Base-by-base conservation (phyloP, 257 asterid species). In the Jacaranda copaia region DNA sequence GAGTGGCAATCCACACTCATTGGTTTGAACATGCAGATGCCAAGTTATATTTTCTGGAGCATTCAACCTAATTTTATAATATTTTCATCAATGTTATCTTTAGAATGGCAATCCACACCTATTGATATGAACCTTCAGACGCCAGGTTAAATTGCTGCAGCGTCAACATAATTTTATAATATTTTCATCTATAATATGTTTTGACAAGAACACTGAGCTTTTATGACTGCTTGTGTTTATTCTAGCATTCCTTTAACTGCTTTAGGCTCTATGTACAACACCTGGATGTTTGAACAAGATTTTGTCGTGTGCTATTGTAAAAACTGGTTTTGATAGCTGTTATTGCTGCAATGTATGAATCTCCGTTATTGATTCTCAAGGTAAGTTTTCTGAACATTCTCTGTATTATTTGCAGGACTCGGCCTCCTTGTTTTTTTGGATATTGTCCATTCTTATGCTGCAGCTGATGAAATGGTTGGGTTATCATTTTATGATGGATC, bases 381-480 rank as follows among this genome's bases (percentile, higher is more conserved):
- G 20, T 64, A 25, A 39, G 46, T 11, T 45, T 58, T 5, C 67
- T 61, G 72, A n/a, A 78, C 59, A 32, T 51, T 42, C 66, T 77
- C 15, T 45, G 16, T 72, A 76, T 77, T 67, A 32, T 64, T 74
- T 81, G 81, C 88, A 95, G 99, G 97, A 75, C 96, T 84, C 82
- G 99, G 99, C 62, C 83, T 95, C 72, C 85, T 88, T 72, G 97
- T 95, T 78, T 83, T 95, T 84, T 85, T 95, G 81, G 99, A 95
- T 82, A 90, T 95, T 40, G 94, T 91, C 76, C 99, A 95, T 83
- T 93, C 99, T 20, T 95, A 95, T 78, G 97, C 99, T 59, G 99
- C 98, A 75, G 92, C 99, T 73, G 99, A 95, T 14, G 98, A 95
- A 87, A 93, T 91, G 98, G 94, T 90, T 70, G 99, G 99, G 43